Base-by-base conservation (phyloP, 2,329 filamentous ascomycete species). In the Aureobasidium sp. region DNA sequence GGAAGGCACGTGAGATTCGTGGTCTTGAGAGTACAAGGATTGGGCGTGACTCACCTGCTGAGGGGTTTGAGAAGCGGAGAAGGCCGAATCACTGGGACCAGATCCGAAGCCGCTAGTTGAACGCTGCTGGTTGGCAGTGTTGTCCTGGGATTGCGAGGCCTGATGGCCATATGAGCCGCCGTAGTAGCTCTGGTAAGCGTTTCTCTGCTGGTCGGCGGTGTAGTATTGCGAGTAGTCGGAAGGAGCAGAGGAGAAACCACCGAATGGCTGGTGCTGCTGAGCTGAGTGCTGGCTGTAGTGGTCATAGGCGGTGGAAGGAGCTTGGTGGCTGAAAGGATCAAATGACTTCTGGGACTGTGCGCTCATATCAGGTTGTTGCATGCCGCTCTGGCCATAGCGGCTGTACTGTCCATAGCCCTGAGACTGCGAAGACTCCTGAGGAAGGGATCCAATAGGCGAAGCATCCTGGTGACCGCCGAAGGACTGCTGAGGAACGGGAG, bases 171-270 rank as follows among this genome's bases (percentile, higher is more conserved):
- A 86, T 41, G 74, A 68, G 60, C 69, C 71, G 48, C 75, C 77
- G 70, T 94, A 86, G 69, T 80, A 88, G 72, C 86, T 86, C 63
- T 81, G 78, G 78, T 94, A 96, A 1, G 86, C 82, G 70, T 86
- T 86, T 66, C 90, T 87, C 67, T 85, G 85, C 66, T 91, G 81
- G 66, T 86, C 90, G 39, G 87, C 83, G 3, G 88, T 90, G 74
- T 96, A 95, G 78, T 95, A 96, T 6, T 88, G 87, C 25, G 89
- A 88, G 75, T 90, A 96, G 66, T 96, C 91, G 73, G 81, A 84
- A 15, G 87, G 87, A 25, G 86, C 88, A 59, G 89, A 89, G 68
- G 86, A 90, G 75, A 88, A 88, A 36, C 83, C 83, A 53, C 82
- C 86, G 68, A 82, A 84, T 64, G 83, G 77, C 66, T 80, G 79